Base-by-base conservation (phyloP, 2,329 filamentous ascomycete genomes). In the Xylariales sp. region DNA sequence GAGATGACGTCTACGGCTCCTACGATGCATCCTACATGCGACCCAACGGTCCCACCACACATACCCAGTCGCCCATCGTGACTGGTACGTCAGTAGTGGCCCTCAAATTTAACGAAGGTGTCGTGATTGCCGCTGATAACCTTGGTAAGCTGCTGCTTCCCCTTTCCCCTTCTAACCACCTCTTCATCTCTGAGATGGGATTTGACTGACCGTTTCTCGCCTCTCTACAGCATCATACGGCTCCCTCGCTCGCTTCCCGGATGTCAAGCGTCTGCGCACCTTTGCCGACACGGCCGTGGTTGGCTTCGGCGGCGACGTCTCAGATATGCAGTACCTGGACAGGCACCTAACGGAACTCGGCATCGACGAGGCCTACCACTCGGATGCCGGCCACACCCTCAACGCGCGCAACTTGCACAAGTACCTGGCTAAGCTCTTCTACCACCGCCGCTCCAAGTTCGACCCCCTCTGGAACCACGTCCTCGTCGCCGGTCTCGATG, bases 311-410 rank as follows among this genome's bases (percentile, higher is more conserved):
- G 93, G 93, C 63, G 93, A 98, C 70, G 84, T 98, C 54, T 95
- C 88, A 48, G 93, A 98, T 72, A 97, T 98, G 93, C 93, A 98
- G 73, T 94, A 94, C 72, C 81, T 98, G 51, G 86, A 95, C 77
- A 83, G 93, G 53, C 81, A 95, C 57, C 83, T 98, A 52, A 83
- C 78, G 57, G 85, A 87, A 46, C 84, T 97, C 54, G 81, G 86
- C 61, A 88, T 94, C 63, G 77, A 85, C 62, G 90, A 97, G 73
- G 85, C 88, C 60, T 97, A 98, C 73, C 76, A 75, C 33, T 40
- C 40, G 41, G 59, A 56, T 46, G 62, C 52, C 55, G 65, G 57
- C 44, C 67, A 73, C 55, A 66, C 70, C 51, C 83, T 98, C 55
- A 88, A 85, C 62, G 93, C 93, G 40, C 85, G 87, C 63, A 96